These are phyloP conservation scores for Neofusicoccum umdonicola DNA, from an alignment of 2,329 filamentous ascomycete species.

Conservation along the genomic window DNA sequence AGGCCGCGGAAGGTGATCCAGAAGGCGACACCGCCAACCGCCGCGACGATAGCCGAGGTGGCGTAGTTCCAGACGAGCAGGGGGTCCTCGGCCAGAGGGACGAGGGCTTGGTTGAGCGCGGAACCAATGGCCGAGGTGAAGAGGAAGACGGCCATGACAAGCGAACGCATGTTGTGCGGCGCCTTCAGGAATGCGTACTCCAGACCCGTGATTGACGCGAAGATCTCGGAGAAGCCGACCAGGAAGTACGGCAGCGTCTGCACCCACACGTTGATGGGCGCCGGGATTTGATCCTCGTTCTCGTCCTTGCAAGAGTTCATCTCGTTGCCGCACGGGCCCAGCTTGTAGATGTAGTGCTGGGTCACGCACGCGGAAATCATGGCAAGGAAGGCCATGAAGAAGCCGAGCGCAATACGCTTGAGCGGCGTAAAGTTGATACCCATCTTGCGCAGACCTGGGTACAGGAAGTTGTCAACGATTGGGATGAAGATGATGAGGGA, in stretches of 20 bases:
- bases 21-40: slow-evolving; percentile 62
- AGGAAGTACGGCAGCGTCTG: slow-evolving; percentile 52
- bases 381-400: slow-evolving; percentile 46
- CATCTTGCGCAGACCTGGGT: slow-evolving; percentile 48
- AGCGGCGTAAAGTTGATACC: slow-evolving; percentile 53
- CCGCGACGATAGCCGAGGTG: slow-evolving; percentile 60
- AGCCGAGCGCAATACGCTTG: slow-evolving; percentile 53
- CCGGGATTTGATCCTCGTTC: slow-evolving; percentile 35
- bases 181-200: slow-evolving; percentile 78
- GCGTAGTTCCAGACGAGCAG: slow-evolving; percentile 72
- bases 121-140: slow-evolving; percentile 69
- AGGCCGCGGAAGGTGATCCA: slow-evolving; percentile 67
- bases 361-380: slow-evolving; percentile 53
- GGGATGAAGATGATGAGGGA: slow-evolving; percentile 55
- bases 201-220: slow-evolving; percentile 60
- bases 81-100: slow-evolving; percentile 61
- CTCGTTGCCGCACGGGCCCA: slow-evolving; percentile 58
- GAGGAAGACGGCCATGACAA: slow-evolving; percentile 68
- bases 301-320: slow-evolving; percentile 52
- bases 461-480: slow-evolving; percentile 53
- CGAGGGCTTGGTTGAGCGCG: slow-evolving; percentile 68
- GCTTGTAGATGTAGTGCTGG: slow-evolving; percentile 63
- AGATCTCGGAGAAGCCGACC: slow-evolving; percentile 57
- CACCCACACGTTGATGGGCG: slow-evolving; percentile 64
- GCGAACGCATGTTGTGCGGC: slow-evolving; percentile 74